Base-by-base conservation (phyloP, 768 basidiomycete species). In the Pleurotus salmoneostramineus region DNA sequence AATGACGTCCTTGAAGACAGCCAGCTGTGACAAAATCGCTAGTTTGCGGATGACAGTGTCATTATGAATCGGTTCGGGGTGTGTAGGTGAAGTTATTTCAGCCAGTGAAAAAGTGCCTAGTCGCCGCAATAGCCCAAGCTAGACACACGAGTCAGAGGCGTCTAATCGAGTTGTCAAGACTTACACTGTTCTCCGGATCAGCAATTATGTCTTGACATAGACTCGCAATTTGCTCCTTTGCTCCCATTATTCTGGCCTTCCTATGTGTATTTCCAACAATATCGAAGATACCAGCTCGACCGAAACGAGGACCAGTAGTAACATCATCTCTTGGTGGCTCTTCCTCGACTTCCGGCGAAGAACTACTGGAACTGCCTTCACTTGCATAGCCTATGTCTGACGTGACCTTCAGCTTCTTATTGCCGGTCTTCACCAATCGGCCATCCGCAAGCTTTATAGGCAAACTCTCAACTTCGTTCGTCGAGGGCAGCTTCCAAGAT, bases 1-100 rank as follows among this genome's bases (percentile, higher is more conserved):
- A 43, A 98, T 87, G 61, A 98, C 83, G 70, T 99, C 97, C 68
- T 93, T 95, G 80, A 93, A 97, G 8, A 98, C 92, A 31, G 95
- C 91, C 33, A 98, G 77, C 66, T 96, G 89, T 10, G 94, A 96
- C 42, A 98, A 75, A 49, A 95, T 81, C 2, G 96, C 91, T 40
- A 98, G 76, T 68, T 91, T 91, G 60, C 96, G 85, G 62, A 99
- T 89, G 34, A 89, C 73, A 14, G 78, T 70, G 63, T 98, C 95
- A 63, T 98, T 95, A 14, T 74, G 65, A 6, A 98, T 76, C 2
- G 89, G 86, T 33, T 87, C 83, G 12, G 84, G 78, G 59, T 88
- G 86, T 2, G 85, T 77, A 1, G 85, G 81, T 1, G 88, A 83
- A 3, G 86, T 79, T 17, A 98, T 83, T 57, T 83, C 81, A n/a